Conservation (phyloP, 495 filamentous ascomycete species). For the Trichoderma reesei region DNA sequence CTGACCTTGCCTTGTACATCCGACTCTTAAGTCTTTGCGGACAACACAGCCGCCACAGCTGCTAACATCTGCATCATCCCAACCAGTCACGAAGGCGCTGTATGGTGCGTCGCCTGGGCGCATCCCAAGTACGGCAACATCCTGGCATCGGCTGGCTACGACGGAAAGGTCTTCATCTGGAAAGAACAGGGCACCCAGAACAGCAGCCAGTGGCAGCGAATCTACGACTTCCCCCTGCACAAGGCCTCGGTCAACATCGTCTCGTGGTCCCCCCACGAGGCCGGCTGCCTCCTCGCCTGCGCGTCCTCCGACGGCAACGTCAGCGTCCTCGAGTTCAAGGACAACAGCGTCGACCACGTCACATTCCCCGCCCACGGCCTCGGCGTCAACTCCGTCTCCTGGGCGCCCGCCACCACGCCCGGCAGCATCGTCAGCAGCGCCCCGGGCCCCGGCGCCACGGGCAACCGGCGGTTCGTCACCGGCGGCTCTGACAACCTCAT, state of each 20-base stretch:
- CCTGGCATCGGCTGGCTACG: conserved; percentile 86
- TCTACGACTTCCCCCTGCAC: conserved; percentile 85
- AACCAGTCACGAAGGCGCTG: conserved; percentile 80
- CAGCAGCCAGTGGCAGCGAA: conserved; percentile 55
- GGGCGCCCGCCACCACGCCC: conserved; percentile 76
- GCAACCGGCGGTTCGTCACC: conserved; percentile 72
- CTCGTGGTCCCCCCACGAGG: conserved; percentile 93
- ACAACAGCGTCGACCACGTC: conserved; percentile 77
- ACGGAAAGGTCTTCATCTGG: conserved; percentile 98
- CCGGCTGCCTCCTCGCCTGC: conserved; percentile 87
- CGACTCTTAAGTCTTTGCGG: no score
- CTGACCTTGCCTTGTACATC: neutral
- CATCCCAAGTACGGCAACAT: conserved; percentile 98
- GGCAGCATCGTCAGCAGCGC: conserved; percentile 68
- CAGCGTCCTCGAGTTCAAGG: conserved; percentile 88
- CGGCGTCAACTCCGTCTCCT: conserved; percentile 89
- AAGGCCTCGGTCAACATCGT: conserved; percentile 94
- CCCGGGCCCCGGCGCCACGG: conserved; percentile 47
- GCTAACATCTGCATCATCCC: conserved; percentile 8
- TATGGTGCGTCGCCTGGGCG: conserved; percentile 96
- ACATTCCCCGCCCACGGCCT: conserved; percentile 86
- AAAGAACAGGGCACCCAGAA: conserved; percentile 61
- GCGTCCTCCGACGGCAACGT: conserved; percentile 90
- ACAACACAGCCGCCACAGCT: neutral
- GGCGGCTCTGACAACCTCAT: conserved; percentile 88